These are phyloP conservation scores for Aristolochia californica DNA, from an alignment of 164 flowering plant species.

Conservation along the genomic window DNA sequence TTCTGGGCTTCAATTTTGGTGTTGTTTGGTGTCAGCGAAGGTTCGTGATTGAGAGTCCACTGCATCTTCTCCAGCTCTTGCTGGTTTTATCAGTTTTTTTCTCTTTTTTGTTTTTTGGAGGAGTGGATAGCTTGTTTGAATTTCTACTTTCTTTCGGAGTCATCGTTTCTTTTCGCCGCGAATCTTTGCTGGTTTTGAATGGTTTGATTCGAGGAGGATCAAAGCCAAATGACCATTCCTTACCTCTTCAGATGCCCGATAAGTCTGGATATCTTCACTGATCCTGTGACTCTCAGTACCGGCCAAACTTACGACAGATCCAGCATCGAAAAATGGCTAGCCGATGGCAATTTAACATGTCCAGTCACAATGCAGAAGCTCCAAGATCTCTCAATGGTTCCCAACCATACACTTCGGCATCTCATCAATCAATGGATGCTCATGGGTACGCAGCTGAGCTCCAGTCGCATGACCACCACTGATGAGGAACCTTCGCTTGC, in stretches of 20 bases:
- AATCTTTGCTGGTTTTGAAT: not conserved
- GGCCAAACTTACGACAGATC: constrained; percentile 77
- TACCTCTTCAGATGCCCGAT: constrained; percentile 64
- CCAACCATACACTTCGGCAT: constrained; percentile 66
- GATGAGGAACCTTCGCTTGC: constrained; percentile 20
- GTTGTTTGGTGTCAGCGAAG: too few relatives aligned
- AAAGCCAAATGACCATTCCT: constrained; percentile 37
- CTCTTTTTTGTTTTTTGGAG: not conserved
- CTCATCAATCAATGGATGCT: constrained; percentile 52
- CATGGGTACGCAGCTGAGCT: constrained; percentile 14
- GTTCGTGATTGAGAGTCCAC: too few relatives aligned
- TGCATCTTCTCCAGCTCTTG: too few relatives aligned
- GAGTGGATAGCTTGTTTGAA: not conserved
- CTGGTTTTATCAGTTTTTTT: not conserved
- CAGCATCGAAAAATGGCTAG: constrained; percentile 63
- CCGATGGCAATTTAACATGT: constrained; percentile 59
- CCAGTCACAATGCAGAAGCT: constrained; percentile 88
- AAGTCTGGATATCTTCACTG: constrained; percentile 57
- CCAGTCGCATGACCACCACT: constrained; percentile 1
- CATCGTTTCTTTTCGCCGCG: not conserved
- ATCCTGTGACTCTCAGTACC: constrained; percentile 71
- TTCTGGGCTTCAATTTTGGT: too few relatives aligned
- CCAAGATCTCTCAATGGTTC: constrained; percentile 49
- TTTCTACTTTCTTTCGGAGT: not conserved
- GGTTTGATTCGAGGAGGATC: constrained; percentile 18